These are phyloP conservation scores for Carex kokanica DNA, from an alignment of 176 grass and related monocot genomes.

Conservation along the genomic window DNA sequence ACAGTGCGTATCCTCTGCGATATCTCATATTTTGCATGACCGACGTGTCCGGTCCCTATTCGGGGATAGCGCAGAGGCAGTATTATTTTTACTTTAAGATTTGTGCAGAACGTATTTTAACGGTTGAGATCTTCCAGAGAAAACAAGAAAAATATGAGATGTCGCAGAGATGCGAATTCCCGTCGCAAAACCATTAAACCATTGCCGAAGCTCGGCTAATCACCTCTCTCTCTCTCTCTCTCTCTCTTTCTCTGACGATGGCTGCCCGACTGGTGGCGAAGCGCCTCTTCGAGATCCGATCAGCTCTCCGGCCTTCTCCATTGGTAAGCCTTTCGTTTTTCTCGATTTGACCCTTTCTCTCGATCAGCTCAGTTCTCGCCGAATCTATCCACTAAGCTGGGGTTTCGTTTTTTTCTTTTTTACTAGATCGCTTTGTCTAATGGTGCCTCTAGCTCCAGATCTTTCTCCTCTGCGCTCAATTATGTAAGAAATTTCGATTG, in stretches of 20 bases:
- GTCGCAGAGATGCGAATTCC: background rate
- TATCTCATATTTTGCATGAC: too few relatives aligned
- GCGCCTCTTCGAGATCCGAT: constrained; percentile 10
- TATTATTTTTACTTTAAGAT: too few relatives aligned
- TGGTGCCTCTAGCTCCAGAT: constrained; percentile 25
- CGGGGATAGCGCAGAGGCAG: too few relatives aligned
- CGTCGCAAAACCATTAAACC: constrained; percentile 2
- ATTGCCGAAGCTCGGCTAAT: background rate
- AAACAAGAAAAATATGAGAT: too few relatives aligned
- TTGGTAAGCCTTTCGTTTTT: constrained; percentile 22
- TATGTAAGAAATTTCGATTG: constrained; percentile 56
- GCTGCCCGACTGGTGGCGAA: constrained; percentile 20
- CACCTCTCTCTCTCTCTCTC: background rate
- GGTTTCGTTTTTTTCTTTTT: background rate
- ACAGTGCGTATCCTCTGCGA: background rate
- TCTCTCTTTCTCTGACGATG: constrained; percentile 1
- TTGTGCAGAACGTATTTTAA: too few relatives aligned
- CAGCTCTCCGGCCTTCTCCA: constrained; percentile 1
- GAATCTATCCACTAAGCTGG: background rate
- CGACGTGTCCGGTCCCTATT: too few relatives aligned
- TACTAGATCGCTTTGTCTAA: constrained; percentile 1
- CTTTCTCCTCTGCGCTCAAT: constrained; percentile 56
- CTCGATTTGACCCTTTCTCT: background rate
- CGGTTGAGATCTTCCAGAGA: too few relatives aligned
- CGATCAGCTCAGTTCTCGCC: background rate